Conservation (phyloP, 139 green algal species). For the Tetraselmis chui region DNA sequence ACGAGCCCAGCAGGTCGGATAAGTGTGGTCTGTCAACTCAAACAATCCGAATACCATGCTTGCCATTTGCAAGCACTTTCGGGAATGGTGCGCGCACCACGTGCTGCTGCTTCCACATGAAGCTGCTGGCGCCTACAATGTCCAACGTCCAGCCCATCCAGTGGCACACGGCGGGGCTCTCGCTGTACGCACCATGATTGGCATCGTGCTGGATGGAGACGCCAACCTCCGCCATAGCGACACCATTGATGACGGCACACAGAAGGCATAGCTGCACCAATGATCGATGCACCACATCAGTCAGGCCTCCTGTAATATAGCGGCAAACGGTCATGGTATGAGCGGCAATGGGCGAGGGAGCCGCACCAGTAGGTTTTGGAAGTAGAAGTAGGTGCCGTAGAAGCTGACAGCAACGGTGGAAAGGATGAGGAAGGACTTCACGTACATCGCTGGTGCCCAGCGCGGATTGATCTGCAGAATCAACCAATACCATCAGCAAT, state of each 20-base stretch:
- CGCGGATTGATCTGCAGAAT: conserved; percentile 49
- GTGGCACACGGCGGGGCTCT: conserved; percentile 20
- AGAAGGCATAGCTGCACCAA: conserved; percentile 23
- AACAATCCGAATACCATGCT: too few relatives aligned
- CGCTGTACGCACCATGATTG: conserved; percentile 60
- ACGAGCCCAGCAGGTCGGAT: too few relatives aligned
- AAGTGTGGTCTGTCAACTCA: too few relatives aligned
- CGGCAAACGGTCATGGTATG: too few relatives aligned
- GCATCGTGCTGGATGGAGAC: conserved; percentile 59
- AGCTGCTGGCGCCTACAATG: conserved; percentile 56
- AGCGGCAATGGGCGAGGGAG: neutral
- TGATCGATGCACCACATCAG: too few relatives aligned
- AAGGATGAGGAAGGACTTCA: conserved; percentile 52
- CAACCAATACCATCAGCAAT: too few relatives aligned
- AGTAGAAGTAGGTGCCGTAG: conserved; percentile 44
- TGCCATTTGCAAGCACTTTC: too few relatives aligned
- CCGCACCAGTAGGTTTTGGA: conserved; percentile 25
- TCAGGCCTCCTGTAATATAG: too few relatives aligned
- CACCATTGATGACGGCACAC: conserved; percentile 39
- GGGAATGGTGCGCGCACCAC: conserved; percentile 23
- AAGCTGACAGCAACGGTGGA: conserved; percentile 21
- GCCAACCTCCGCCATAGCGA: conserved; percentile 56
- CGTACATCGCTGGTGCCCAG: conserved; percentile 40
- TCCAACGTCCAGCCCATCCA: conserved; percentile 48
- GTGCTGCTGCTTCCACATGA: conserved; percentile 75